Percentiles rank a stretch among this genome's conserved stretches.
Conservation (phyloP, 352 stramenopile species). For the Globisporangium barbulae region DNA sequence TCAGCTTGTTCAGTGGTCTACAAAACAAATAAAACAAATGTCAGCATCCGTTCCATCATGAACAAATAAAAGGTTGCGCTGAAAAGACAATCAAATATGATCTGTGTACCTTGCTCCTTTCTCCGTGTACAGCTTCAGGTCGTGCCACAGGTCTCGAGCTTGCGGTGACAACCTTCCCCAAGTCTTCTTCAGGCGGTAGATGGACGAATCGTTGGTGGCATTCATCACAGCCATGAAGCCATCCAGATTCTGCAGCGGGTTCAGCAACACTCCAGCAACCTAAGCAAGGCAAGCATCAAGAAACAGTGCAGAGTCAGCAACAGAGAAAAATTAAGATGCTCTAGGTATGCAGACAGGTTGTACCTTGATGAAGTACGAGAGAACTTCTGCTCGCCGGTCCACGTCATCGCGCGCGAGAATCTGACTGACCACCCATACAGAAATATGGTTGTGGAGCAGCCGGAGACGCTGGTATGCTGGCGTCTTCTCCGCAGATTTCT, state of each 20-base stretch:
- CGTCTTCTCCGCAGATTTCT: conserved; percentile 72
- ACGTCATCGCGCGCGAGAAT: conserved; percentile 74
- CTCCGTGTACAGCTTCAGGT: conserved; percentile 79
- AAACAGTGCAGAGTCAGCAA: not conserved
- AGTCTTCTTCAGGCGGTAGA: conserved; percentile 87
- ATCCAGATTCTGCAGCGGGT: conserved; percentile 82
- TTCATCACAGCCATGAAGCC: conserved; percentile 91
- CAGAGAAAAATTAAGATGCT: too few relatives aligned
- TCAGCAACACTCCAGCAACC: conserved; percentile 70
- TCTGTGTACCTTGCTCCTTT: conserved; percentile 56
- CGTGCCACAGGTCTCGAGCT: conserved; percentile 76
- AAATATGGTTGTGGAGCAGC: conserved; percentile 84
- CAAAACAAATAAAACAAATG: not conserved
- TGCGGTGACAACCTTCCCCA: conserved; percentile 69
- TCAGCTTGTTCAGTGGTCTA: conserved; percentile 74
- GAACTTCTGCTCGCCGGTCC: conserved; percentile 74
- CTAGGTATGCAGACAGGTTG: not conserved
- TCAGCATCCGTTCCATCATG: not conserved
- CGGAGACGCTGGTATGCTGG: conserved; percentile 80
- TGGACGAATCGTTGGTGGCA: conserved; percentile 81
- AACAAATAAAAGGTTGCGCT: not conserved
- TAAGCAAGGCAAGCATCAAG: conserved; percentile 13
- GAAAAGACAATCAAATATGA: not conserved
- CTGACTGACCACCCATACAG: conserved; percentile 82
- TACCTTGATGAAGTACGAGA: conserved; percentile 84